phyloP scores from a whole-genome alignment of 2,329 filamentous ascomycete species.

The Arthrinium puccinioides region DNA sequence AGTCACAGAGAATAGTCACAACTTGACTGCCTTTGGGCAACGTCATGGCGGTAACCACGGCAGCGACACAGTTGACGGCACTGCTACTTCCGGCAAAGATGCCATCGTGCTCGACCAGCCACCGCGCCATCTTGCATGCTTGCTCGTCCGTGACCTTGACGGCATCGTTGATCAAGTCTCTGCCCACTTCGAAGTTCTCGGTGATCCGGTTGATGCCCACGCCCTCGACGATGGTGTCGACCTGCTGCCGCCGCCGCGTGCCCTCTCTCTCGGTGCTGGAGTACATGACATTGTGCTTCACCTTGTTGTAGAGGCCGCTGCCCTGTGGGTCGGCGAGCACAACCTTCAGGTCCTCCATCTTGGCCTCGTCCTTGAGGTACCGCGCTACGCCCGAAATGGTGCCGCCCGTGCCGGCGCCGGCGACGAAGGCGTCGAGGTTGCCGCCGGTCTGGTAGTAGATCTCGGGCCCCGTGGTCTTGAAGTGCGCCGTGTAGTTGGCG shows the following conservation, averaged over 20 bases:
- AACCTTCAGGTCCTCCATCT: conserved; percentile 56
- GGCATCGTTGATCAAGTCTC: conserved; percentile 83
- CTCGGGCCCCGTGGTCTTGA: conserved; percentile 78
- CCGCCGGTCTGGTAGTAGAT: conserved; percentile 74
- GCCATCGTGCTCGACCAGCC: conserved; percentile 91
- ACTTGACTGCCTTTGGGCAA: conserved; percentile 57
- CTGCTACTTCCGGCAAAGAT: conserved; percentile 92
- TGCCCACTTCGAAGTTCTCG: conserved; percentile 81
- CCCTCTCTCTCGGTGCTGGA: conserved; percentile 82
- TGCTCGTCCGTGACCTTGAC: conserved; percentile 83
- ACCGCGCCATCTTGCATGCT: conserved; percentile 88
- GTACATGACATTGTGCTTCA: conserved; percentile 95
- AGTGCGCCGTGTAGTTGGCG: conserved; percentile 84
- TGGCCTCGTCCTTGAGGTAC: conserved; percentile 65
- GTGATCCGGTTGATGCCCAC: conserved; percentile 95
- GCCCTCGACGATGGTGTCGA: conserved; percentile 93
- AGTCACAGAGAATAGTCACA: conserved; percentile 81
- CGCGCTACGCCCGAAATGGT: conserved; percentile 83
- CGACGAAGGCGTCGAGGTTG: conserved; percentile 76
- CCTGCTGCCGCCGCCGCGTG: conserved; percentile 79
- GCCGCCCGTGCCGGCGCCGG: conserved; percentile 89
- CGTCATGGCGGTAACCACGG: conserved; percentile 58
- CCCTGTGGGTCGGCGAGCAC: conserved; percentile 92
- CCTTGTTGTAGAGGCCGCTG: conserved; percentile 84
- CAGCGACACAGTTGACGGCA: conserved; percentile 90